Evolutionary conservation across 805 yeast genomes (phyloP).

Genomic region (Zygotorulaspora danielsina): DNA sequence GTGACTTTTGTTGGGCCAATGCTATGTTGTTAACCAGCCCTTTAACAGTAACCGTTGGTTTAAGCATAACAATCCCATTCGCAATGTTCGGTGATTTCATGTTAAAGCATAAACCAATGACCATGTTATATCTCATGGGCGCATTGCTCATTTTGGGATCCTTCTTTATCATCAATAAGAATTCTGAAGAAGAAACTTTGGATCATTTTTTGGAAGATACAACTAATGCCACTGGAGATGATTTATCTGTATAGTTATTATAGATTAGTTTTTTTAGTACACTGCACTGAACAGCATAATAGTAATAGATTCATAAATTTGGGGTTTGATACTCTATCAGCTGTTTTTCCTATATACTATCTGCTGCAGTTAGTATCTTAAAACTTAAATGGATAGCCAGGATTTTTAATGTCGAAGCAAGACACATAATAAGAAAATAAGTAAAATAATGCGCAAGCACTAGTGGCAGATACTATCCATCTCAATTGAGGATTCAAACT

Average conservation of each 20-base stretch:
- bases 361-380: no score
- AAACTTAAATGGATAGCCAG: constrained; percentile 28
- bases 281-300: constrained; percentile 1
- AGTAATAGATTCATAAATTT: constrained; percentile 2
- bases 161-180: constrained; percentile 76
- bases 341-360: no score
- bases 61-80: constrained; percentile 88
- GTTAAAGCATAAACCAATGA: constrained; percentile 58
- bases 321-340: no score
- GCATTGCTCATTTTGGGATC: constrained; percentile 78
- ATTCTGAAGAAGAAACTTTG: constrained; percentile 58
- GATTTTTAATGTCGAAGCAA: constrained; percentile 29
- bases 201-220: constrained; percentile 13
- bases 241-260: constrained; percentile 4
- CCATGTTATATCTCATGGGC: constrained; percentile 66
- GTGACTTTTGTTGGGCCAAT: constrained; percentile 94
- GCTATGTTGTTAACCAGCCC: constrained; percentile 94
- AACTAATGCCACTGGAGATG: constrained; percentile 1
- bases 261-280: constrained; percentile 1
- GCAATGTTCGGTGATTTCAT: constrained; percentile 89
- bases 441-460: constrained; percentile 19
- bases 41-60: constrained; percentile 90
- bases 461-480: constrained; percentile 16
- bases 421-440: constrained; percentile 25
- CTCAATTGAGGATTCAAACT: constrained; percentile 18